Evolutionary conservation across 257 asterid genomes (phyloP).

Genomic region (Salvia miltiorrhiza): DNA sequence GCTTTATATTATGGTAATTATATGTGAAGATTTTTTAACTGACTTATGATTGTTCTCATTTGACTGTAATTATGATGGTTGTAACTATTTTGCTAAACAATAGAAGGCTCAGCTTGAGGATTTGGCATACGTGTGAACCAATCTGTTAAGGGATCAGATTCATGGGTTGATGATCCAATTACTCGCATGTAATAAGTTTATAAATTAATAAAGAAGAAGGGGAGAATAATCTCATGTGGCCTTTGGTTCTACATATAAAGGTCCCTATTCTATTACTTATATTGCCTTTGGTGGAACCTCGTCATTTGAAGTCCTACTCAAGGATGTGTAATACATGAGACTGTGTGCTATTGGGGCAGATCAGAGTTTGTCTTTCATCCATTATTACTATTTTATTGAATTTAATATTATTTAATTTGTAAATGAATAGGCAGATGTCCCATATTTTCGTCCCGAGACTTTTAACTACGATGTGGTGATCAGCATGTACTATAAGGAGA

Average conservation of each 20-base stretch:
- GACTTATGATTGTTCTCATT: slow-evolving; percentile 6
- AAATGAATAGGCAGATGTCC: too few species aligned
- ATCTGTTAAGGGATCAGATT: slow-evolving; percentile 85
- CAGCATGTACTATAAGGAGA: too few species aligned
- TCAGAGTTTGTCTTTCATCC: slow-evolving; percentile 67
- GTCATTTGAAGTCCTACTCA: slow-evolving; percentile 65
- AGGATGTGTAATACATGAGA: slow-evolving; percentile 65
- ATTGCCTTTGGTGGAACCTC: slow-evolving; percentile 83
- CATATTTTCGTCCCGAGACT: too few species aligned
- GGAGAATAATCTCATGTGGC: slow-evolving; percentile 65
- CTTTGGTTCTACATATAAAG: slow-evolving; percentile 72
- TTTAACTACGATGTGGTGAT: too few species aligned
- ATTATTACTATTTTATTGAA: too few species aligned
- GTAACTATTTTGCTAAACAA: slow-evolving; percentile 11
- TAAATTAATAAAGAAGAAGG: slow-evolving; percentile 50
- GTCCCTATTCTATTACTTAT: slow-evolving; percentile 63
- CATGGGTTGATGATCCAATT: slow-evolving; percentile 98
- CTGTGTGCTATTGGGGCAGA: slow-evolving; percentile 76
- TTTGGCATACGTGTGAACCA: slow-evolving; percentile 70
- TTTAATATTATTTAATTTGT: too few species aligned
- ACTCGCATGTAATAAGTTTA: slow-evolving; percentile 78
- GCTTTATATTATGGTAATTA: neutral
- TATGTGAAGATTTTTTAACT: slow-evolving; percentile 16
- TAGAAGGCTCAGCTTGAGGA: slow-evolving; percentile 88
- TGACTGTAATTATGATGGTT: neutral